Conservation (phyloP, 352 stramenopile species). For the Phytopythium aichiense region DNA sequence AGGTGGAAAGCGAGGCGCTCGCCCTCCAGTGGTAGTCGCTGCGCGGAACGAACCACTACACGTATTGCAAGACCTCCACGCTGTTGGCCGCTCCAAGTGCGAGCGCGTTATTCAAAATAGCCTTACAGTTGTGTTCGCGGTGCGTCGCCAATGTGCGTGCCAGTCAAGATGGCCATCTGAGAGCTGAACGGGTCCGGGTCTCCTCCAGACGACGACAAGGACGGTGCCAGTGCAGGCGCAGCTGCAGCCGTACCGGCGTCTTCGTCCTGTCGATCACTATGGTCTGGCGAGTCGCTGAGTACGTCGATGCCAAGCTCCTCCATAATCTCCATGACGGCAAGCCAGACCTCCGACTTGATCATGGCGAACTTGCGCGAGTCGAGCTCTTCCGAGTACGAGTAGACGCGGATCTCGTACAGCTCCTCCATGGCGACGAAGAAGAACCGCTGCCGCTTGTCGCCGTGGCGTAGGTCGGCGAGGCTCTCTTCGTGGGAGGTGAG, state of each 20-base stretch:
- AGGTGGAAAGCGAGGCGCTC: constrained; percentile 35
- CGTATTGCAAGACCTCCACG: not conserved
- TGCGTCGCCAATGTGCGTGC: constrained; percentile 27
- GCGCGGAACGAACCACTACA: not conserved
- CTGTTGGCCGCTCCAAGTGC: not conserved
- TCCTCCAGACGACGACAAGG: not conserved
- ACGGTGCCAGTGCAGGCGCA: constrained; percentile 1
- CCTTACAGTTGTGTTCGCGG: constrained; percentile 38
- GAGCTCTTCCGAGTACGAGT: constrained; percentile 85
- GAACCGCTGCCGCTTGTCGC: constrained; percentile 81
- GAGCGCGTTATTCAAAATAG: not conserved
- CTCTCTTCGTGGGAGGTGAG: constrained; percentile 87
- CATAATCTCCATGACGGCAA: constrained; percentile 87
- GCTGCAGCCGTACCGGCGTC: constrained; percentile 2
- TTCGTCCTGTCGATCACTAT: constrained; percentile 1
- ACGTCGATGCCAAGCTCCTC: constrained; percentile 71
- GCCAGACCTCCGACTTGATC: constrained; percentile 88
- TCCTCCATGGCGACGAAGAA: constrained; percentile 88
- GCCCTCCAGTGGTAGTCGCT: constrained; percentile 24
- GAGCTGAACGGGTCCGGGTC: constrained; percentile 41
- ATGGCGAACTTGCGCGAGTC: constrained; percentile 86
- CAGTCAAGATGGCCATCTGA: constrained; percentile 58
- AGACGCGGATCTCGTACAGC: constrained; percentile 78
- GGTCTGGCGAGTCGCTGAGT: constrained; percentile 24
- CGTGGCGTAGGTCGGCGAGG: constrained; percentile 65